Evolutionary conservation across 2,329 filamentous ascomycete species (phyloP).

Genomic region (Neonectria magnoliae): DNA sequence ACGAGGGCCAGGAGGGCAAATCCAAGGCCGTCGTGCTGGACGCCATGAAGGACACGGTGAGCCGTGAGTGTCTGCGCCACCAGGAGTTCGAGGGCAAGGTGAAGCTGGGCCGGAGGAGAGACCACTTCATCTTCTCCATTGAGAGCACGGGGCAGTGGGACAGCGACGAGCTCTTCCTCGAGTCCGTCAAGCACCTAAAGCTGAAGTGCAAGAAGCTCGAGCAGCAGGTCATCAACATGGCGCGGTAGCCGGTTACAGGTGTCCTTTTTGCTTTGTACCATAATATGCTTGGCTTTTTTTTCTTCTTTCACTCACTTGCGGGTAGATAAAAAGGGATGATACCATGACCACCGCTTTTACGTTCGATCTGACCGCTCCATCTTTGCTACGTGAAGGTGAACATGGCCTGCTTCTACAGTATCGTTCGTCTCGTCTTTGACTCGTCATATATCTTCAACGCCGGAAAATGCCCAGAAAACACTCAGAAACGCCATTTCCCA

Average conservation of each 20-base stretch:
- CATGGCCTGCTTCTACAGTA: constrained; percentile 44
- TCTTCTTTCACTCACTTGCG: constrained; percentile 36
- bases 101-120: constrained; percentile 85
- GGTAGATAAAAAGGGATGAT: constrained; percentile 48
- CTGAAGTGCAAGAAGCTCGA: constrained; percentile 81
- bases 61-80: constrained; percentile 90
- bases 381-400: constrained; percentile 34
- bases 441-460: constrained; percentile 40
- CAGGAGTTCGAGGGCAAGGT: constrained; percentile 96
- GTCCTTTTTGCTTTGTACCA: constrained; percentile 36
- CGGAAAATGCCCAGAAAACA: constrained; percentile 37
- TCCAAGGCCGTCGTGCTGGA: constrained; percentile 87
- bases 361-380: constrained; percentile 13
- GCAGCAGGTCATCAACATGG: constrained; percentile 75
- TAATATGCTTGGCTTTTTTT: constrained; percentile 29
- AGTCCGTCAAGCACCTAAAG: constrained; percentile 86
- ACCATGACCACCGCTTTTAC: constrained; percentile 45
- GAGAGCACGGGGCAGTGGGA: constrained; percentile 97
- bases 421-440: constrained; percentile 16
- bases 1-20: constrained; percentile 81
- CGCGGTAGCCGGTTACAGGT: constrained; percentile 51
- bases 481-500: constrained; percentile 28
- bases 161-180: constrained; percentile 92
- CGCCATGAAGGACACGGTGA: constrained; percentile 94
- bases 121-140: constrained; percentile 97